phyloP scores from a whole-genome alignment of 1,284 basidiomycete species.

The Coniferiporia weirii region DNA sequence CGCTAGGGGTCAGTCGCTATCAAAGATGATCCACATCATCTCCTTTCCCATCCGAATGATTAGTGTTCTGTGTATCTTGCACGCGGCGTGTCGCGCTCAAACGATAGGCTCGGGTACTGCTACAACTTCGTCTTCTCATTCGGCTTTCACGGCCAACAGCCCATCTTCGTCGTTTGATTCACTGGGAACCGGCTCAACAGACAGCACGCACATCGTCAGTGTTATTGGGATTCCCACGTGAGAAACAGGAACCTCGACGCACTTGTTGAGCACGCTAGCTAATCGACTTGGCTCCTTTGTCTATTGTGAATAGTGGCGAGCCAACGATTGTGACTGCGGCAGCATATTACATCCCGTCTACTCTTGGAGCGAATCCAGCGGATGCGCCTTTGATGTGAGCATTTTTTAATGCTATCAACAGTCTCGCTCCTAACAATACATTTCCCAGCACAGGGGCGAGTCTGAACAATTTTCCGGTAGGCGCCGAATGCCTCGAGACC shows the following conservation, averaged over 20 bases:
- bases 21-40: no score
- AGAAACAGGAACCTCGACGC: no score
- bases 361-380: slow-evolving; percentile 1
- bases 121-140: background rate
- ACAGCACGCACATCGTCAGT: background rate
- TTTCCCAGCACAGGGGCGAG: background rate
- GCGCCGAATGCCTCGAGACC: slow-evolving; percentile 13
- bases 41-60: no score
- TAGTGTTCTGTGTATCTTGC: background rate
- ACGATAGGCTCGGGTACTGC: background rate
- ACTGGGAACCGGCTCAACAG: background rate
- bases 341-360: slow-evolving; percentile 8
- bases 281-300: background rate
- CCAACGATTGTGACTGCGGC: background rate
- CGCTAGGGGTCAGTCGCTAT: no score
- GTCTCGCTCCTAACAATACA: background rate
- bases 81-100: background rate
- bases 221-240: slow-evolving; percentile 1
- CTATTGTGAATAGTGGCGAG: background rate
- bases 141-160: slow-evolving; percentile 3
- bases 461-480: background rate
- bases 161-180: slow-evolving; percentile 15
- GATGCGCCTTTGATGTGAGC: background rate
- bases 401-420: background rate
- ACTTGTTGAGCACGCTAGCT: no score